Evolutionary conservation across 176 grass and related monocot species (phyloP).

Genomic region (Aegilops speltoides): DNA sequence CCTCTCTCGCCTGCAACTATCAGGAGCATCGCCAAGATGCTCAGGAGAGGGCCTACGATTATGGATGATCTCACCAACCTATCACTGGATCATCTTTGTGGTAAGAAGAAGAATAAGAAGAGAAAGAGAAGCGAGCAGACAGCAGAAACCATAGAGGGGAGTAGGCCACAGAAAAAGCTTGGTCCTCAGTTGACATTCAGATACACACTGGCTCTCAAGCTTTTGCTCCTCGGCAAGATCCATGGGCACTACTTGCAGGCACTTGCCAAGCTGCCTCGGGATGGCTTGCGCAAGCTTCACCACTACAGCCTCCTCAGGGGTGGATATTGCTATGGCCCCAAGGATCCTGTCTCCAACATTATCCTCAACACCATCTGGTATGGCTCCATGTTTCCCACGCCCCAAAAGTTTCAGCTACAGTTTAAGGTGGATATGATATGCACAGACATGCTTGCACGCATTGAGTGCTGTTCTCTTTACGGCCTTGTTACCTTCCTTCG

Average conservation of each 20-base stretch:
- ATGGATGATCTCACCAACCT: background rate
- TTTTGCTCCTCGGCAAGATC: constrained; percentile 8
- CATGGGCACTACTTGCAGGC: constrained; percentile 1
- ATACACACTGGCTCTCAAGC: background rate
- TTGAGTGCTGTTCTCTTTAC: background rate
- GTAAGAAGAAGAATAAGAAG: background rate
- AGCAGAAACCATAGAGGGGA: background rate
- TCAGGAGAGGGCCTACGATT: background rate
- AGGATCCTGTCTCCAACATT: constrained; percentile 12
- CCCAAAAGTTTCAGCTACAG: background rate
- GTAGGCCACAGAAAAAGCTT: background rate
- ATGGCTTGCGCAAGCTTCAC: background rate
- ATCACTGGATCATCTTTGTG: background rate
- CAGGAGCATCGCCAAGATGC: background rate
- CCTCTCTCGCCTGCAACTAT: background rate
- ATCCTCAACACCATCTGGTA: constrained; percentile 30
- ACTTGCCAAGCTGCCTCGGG: background rate
- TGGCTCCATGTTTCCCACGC: background rate
- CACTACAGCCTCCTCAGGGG: background rate
- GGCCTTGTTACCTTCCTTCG: background rate
- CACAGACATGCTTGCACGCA: background rate
- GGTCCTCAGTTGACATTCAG: background rate
- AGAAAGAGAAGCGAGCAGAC: background rate
- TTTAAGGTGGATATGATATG: constrained; percentile 11
- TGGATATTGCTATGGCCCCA: background rate